phyloP scores from a whole-genome alignment of 1,284 basidiomycete genomes.

The Lentinula novae-zelandiae region DNA sequence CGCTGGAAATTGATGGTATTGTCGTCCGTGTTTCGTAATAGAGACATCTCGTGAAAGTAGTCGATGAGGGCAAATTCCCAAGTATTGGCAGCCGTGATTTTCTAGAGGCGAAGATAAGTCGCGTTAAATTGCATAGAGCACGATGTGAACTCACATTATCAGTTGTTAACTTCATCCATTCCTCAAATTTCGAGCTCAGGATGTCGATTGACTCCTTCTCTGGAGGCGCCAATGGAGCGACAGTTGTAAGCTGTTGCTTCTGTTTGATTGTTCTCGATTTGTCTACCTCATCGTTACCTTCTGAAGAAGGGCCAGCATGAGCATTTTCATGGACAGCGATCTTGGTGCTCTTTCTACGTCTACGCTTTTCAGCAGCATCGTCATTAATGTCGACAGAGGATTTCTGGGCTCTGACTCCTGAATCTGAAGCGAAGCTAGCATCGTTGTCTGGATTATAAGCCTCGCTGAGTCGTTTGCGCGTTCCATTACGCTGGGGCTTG shows the following conservation, averaged over 20 bases:
- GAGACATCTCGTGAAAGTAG: constrained; percentile 98
- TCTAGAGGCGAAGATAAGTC: constrained; percentile 48
- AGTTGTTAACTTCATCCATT: constrained; percentile 99
- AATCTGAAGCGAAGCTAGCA: constrained; percentile 44
- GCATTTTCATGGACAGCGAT: constrained; percentile 46
- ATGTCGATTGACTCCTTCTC: constrained; percentile 71
- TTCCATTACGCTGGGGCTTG: constrained; percentile 32
- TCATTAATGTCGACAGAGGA: constrained; percentile 72
- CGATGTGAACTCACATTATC: constrained; percentile 77
- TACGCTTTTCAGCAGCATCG: constrained; percentile 74
- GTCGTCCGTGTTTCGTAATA: constrained; percentile 88
- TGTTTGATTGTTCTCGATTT: constrained; percentile 43
- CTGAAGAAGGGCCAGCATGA: constrained; percentile 48
- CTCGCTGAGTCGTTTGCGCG: constrained; percentile 65
- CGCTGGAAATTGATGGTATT: constrained; percentile 99
- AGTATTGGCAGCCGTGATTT: constrained; percentile 98
- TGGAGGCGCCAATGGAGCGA: constrained; percentile 53
- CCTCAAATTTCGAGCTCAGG: constrained; percentile 90
- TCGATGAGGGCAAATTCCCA: constrained; percentile 99
- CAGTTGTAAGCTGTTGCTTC: constrained; percentile 60
- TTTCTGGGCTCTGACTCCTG: constrained; percentile 40
- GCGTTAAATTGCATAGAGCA: background rate
- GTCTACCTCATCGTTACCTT: constrained; percentile 35
- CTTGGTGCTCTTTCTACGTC: constrained; percentile 71
- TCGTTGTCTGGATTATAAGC: constrained; percentile 43